Evolutionary conservation across 2,329 filamentous ascomycete species (phyloP), one percentile per base, ranked within the genome.

Genomic region (Lizonia empirigonia): DNA sequence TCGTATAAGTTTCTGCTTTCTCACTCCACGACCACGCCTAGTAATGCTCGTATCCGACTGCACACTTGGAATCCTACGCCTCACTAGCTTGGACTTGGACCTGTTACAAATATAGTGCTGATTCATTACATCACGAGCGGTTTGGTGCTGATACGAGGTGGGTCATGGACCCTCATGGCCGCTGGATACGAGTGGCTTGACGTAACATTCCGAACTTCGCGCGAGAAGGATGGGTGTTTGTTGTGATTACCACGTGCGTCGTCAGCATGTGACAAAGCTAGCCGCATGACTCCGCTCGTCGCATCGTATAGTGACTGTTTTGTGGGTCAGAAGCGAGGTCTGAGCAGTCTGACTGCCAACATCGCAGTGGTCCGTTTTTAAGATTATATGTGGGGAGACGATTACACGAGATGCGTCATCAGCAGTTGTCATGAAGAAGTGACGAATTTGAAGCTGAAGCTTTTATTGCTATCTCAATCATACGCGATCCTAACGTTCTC

Each of bases 91-190:
- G 22, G 22, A 7, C 9, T 22, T 32, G 20, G 1, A 3, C 13
- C 22, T 44, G 1, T 8, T 44, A 39, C 26, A 37, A 23, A 16
- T n/a, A 22, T 27, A 36, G 20, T 27, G 15, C 16, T 13, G 20
- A 13, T 7, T 33, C 19, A 34, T 50, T 37, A 30, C 46, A 38
- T 38, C 39, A 44, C 12, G 26, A 13, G 16, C 33, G 27, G 44
- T 33, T 27, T 32, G 19, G 20, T 38, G 33, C 46, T 44, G 33
- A 44, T 44, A 44, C 38, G 46, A 50, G 33, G 39, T 44, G 46
- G 38, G 38, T 42, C 38, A 22, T 5, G n/a, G n/a, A 8, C 24
- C 16, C 37, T 12, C 22, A 26, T 15, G 8, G 10, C 24, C 16
- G 38, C 38, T 4, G 23, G 15, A 49, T 49, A 49, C 45, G 45